Base-by-base conservation (phyloP, 2,329 filamentous ascomycete species). In the Colletotrichum simmondsii region DNA sequence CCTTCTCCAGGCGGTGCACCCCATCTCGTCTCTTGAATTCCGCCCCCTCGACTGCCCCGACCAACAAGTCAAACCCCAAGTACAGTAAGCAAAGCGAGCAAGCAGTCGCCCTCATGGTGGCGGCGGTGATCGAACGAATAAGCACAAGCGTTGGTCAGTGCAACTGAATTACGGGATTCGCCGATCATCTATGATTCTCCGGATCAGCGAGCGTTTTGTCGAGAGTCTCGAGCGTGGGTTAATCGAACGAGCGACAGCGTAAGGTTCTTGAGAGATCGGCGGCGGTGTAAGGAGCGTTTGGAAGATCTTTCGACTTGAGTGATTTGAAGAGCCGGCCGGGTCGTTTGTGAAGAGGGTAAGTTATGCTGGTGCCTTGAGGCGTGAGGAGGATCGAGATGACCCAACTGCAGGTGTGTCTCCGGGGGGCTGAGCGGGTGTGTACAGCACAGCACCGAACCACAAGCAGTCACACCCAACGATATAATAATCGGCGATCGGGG, bases 1-100 rank as follows among this genome's bases (percentile, higher is more conserved):
- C 74, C 75, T 81, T 82, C 68, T 78, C 77, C 32, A 80, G 62
- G 30, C 79, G 73, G 59, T 83, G 81, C 58, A 81, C 64, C 6
- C 79, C 80, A 68, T 81, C 81, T 24, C 75, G 68, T 65, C 77
- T 75, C 67, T 71, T 81, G 56, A 78, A 76, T 1, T 81, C 79
- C 37, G 74, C 74, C n/a, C 78, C 79, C 30, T 26, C 37, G 19
- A 59, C 60, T 5, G 28, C 49, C 24, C 10, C 54, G 4, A 37
- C 53, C 7, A 60, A 11, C 12, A 66, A 32, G 22, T 16, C 58
- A 7, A 71, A 19, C 19, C 57, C 52, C 12, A 74, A 24, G n/a
- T 46, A 42, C 19, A 71, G 49, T 8, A 59, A 62, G 30, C 71
- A 74, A 16, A 73, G 8, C 3, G 71, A 60, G 49, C 71, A 67